Evolutionary conservation across 2,329 filamentous ascomycete species (phyloP), one percentile per base, ranked within the genome.

Genomic region (Fusarium liriodendri): DNA sequence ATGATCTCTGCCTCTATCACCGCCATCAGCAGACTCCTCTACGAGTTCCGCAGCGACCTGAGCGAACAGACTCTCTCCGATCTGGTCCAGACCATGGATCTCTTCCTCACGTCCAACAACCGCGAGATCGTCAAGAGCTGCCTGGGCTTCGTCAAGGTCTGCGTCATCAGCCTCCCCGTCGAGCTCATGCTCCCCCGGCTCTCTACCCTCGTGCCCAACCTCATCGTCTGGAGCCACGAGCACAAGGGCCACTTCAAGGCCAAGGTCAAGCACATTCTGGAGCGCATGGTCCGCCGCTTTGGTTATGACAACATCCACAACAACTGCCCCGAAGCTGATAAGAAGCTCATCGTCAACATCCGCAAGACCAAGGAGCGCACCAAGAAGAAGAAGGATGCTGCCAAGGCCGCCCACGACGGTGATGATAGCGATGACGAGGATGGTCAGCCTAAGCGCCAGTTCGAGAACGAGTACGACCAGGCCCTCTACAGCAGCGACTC

Each of bases 1-100:
- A 98, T 98, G 95, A 95, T 98, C 72, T 97, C 95, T 8, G 97
- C 97, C 0, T 95, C 94, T n/a, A 95, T 99, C 80, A 98, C 95
- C 1, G 96, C 97, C 16, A 89, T 99, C 40, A 97, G 95, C 16
- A 91, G 97, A n/a, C 91, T 98, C 29, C 89, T 99, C 33, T 98
- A 95, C 83, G 94, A 98, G 80, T 99, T 97, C 86, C 93, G 94
- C 74, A 87, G 89, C 33, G 84, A 89, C 29, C 86, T 98, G 33
- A 90, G 89, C 66, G 84, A 89, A 11, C 89, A 92, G 71, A 93
- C 95, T 4, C 88, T 97, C 47, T 87, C 90, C 11, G 96, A 98
- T 74, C 87, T 99, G 10, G 94, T 99, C 11, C 93, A 97, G 80
- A 98, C 97, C 2, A 95, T 99, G 88, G 95, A 98, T 80, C 91